A percentile compares a stretch with the other conserved stretches of the same genome.
These are phyloP conservation scores for Salix dunnii DNA, from an alignment of 345 rosid species.

Conservation along the genomic window DNA sequence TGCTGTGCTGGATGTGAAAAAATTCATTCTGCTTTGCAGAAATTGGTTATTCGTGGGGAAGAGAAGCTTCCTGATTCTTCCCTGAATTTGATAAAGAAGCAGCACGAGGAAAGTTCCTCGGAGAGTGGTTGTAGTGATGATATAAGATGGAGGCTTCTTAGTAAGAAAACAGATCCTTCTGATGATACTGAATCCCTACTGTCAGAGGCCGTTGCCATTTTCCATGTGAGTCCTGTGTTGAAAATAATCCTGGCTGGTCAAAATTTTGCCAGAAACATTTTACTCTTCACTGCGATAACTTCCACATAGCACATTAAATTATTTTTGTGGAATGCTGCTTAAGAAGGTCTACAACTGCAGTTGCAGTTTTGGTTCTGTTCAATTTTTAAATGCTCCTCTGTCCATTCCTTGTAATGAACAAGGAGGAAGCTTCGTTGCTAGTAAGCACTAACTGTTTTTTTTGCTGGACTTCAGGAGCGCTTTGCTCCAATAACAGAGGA, in stretches of 20 bases:
- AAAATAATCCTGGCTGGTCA: neutral
- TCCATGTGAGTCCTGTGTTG: constrained; percentile 54
- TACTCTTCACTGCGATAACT: neutral
- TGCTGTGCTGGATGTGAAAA: constrained; percentile 58
- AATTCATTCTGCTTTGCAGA: constrained; percentile 52
- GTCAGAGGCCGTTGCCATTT: constrained; percentile 62
- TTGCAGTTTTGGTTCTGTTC: neutral
- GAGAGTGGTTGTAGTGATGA: constrained; percentile 39
- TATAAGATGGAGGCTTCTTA: constrained; percentile 86
- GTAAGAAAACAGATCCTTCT: constrained; percentile 46
- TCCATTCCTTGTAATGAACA: neutral
- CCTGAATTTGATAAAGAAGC: constrained; percentile 46
- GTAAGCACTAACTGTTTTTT: constrained; percentile 10
- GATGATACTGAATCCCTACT: constrained; percentile 54
- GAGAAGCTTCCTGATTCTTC: constrained; percentile 62
- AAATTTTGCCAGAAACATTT: neutral
- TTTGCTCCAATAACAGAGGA: constrained; percentile 81
- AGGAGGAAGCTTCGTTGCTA: neutral
- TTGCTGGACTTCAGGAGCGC: constrained; percentile 50
- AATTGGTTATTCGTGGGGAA: constrained; percentile 55
- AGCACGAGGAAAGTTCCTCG: constrained; percentile 34
- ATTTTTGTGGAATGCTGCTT: neutral
- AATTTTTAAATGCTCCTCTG: neutral
- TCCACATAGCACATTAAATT: neutral
- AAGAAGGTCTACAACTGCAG: neutral